These are phyloP conservation scores for Dendrobium officinale DNA, from an alignment of 106 monocot genomes.

Conservation along the genomic window DNA sequence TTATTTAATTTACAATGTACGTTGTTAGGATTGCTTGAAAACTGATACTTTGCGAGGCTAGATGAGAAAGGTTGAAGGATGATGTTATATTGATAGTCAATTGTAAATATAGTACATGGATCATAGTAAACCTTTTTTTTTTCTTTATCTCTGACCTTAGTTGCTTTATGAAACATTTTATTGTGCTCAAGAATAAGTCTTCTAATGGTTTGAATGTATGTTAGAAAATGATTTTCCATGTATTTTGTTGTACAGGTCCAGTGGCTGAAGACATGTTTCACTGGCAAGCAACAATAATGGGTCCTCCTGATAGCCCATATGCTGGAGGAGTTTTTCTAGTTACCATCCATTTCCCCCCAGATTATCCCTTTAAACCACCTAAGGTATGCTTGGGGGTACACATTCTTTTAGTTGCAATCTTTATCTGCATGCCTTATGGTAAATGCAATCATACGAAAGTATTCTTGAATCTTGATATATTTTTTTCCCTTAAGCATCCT, in stretches of 20 bases:
- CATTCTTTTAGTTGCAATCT: neutral
- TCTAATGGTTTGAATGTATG: neutral
- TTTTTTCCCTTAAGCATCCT: neutral
- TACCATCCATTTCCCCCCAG: slow-evolving; percentile 34
- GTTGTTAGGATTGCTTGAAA: no score
- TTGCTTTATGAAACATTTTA: neutral
- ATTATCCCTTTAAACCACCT: slow-evolving; percentile 30
- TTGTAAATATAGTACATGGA: no score
- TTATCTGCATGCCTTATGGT: neutral
- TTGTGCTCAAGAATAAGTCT: neutral
- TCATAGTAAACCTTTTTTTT: no score
- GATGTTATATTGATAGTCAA: no score
- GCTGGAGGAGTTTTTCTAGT: slow-evolving; percentile 25
- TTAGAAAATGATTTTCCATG: neutral
- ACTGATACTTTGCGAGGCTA: no score
- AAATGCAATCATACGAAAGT: neutral
- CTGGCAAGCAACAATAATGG: slow-evolving; percentile 43
- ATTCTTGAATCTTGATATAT: neutral
- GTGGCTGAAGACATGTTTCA: slow-evolving; percentile 26
- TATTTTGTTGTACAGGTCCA: slow-evolving; percentile 11
- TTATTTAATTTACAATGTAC: no score
- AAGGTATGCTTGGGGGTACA: slow-evolving; percentile 11
- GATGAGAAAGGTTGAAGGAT: no score
- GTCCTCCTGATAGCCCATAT: slow-evolving; percentile 25
- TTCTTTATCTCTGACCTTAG: neutral